Base-by-base conservation (phyloP, 2,329 filamentous ascomycete genomes). In the Rutstroemia sp. region DNA sequence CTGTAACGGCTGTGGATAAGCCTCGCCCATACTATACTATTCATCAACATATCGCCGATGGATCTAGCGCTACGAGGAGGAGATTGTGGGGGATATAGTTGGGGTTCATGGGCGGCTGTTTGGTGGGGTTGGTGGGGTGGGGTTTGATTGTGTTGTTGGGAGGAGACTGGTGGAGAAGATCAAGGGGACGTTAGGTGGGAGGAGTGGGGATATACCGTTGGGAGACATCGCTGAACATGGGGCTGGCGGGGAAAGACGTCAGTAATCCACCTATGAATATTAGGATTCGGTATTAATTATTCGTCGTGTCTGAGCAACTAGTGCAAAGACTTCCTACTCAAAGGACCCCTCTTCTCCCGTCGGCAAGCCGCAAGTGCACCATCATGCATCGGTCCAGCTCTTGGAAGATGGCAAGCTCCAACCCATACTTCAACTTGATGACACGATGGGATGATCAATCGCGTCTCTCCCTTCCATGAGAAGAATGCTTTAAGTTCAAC, bases 1-100 rank as follows among this genome's bases (percentile, higher is more conserved):
- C 0, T 81, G 81, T 79, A 85, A 82, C 0, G 74, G 69, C 80
- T 79, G 85, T 0, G 82, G 82, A 64, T 84, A 86, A 54, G 81
- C 77, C 5, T 67, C 72, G 0, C 68, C 70, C 9, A 82, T 70
- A 49, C 81, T 73, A 51, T 81, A 78, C 81, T 81, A 7, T 75
- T 77, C 39, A 72, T 79, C 2, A 86, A 62, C n/a, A 85, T 70
- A 61, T 85, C 83, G 37, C 64, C 53, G 6, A 59, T 47, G 37
- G 57, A 64, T 10, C 61, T 48, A 85, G 71, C 3, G 77, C 80
- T 18, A 84, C 68, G n/a, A 85, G 72, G 61, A 79, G 76, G 5
- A 77, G 67, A 18, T 75, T 71, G 52, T 75, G 65, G 38, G 62
- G 68, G 63, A 77, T 74, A 63, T 61, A 65, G 44, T 64, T 64